Percentiles rank a stretch among this genome's conserved stretches.
Evolutionary conservation across 192 early-diverging fungal species (phyloP).

Genomic region (Phlyctochytrium planicorne): DNA sequence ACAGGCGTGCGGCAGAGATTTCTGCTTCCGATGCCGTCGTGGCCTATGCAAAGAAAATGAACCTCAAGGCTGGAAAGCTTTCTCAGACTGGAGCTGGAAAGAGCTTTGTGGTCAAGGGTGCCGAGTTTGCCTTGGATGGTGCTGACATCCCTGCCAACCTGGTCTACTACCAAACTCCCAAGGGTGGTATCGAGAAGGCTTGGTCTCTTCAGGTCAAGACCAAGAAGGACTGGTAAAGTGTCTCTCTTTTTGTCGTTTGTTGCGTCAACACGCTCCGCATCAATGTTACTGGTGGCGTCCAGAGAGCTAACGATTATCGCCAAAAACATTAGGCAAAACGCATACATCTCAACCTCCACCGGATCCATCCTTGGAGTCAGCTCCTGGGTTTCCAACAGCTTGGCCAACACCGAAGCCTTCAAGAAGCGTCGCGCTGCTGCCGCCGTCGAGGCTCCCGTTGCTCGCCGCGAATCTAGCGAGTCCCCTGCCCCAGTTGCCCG

Average conservation of each 20-base stretch:
- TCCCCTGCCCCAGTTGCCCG: neutral
- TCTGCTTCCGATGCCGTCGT: neutral
- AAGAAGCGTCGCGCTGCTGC: neutral
- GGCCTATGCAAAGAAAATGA: neutral
- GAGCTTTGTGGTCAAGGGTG: neutral
- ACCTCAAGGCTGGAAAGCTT: neutral
- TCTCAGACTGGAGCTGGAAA: neutral
- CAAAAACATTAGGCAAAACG: slow-evolving; percentile 2
- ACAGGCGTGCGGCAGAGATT: neutral
- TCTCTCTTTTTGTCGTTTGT: neutral
- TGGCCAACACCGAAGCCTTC: neutral
- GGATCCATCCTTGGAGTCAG: slow-evolving; percentile 4
- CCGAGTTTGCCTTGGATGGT: neutral
- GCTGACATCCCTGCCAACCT: neutral
- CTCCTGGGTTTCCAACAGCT: slow-evolving; percentile 9
- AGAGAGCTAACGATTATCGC: neutral
- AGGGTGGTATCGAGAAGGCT: neutral
- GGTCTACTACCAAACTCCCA: neutral
- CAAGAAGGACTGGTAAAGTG: neutral
- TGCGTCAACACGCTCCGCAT: neutral
- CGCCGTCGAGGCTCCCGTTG: neutral
- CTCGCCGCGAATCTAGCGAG: too few relatives aligned
- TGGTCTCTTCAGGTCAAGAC: neutral
- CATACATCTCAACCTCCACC: slow-evolving; percentile 1
- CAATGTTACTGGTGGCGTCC: too few relatives aligned